phyloP scores from a whole-genome alignment of 768 basidiomycete genomes.

The Tulasnella sp. region DNA sequence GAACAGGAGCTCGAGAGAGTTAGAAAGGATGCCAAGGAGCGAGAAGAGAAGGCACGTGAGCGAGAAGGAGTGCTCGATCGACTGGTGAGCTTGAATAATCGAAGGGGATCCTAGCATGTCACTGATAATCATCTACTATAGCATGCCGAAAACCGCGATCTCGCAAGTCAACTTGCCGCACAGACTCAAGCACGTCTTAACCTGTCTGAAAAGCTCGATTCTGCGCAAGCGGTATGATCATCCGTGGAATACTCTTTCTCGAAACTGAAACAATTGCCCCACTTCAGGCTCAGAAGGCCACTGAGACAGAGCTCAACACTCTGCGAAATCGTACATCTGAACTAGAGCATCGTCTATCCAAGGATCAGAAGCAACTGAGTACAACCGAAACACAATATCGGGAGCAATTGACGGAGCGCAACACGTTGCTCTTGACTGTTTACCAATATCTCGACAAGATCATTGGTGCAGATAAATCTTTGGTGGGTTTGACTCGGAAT shows the following conservation, averaged over 20 bases:
- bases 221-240: conserved; percentile 35
- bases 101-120: neutral
- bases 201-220: conserved; percentile 80
- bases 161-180: conserved; percentile 62
- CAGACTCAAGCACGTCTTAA: conserved; percentile 83
- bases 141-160: conserved; percentile 68
- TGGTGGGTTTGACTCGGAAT: conserved; percentile 36
- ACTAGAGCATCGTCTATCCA: conserved; percentile 65
- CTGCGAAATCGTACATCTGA: conserved; percentile 54
- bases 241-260: neutral
- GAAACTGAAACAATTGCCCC: neutral
- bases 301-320: conserved; percentile 52
- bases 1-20: conserved; percentile 68
- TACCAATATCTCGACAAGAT: conserved; percentile 95
- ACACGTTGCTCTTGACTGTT: conserved; percentile 78
- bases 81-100: conserved; percentile 29
- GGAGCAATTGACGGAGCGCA: conserved; percentile 86
- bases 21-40: conserved; percentile 52
- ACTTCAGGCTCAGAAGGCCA: conserved; percentile 38
- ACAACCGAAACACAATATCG: conserved; percentile 67
- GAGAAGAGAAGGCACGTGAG: conserved; percentile 52
- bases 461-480: conserved; percentile 74
- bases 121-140: conserved; percentile 15
- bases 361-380: conserved; percentile 65
- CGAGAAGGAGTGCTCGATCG: conserved; percentile 61